Percentiles rank a stretch among this genome's conserved stretches.
Evolutionary conservation across 805 yeast genomes (phyloP).

Genomic region (Tetrapisispora nanseiensis): DNA sequence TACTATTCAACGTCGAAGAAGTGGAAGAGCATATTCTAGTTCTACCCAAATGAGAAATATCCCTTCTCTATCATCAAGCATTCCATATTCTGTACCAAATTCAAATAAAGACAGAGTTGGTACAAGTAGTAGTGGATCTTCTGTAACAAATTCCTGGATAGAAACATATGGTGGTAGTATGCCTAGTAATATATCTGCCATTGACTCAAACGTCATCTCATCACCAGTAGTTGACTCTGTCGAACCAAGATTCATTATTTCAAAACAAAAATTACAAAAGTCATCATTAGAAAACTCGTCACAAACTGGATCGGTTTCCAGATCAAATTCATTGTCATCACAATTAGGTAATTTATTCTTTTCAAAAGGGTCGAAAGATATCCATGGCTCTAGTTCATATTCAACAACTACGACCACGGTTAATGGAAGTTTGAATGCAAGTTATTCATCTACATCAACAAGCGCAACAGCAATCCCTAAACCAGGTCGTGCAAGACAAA

Average conservation of each 20-base stretch:
- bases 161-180: constrained; percentile 29
- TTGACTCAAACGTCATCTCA: constrained; percentile 51
- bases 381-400: constrained; percentile 2
- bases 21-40: constrained; percentile 9
- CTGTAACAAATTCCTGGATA: constrained; percentile 28
- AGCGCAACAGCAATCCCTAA: constrained; percentile 29
- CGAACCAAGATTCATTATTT: constrained; percentile 80
- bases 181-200: constrained; percentile 35
- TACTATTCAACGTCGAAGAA: constrained; percentile 7
- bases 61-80: constrained; percentile 46
- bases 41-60: constrained; percentile 12
- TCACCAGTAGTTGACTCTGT: constrained; percentile 63
- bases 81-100: constrained; percentile 68
- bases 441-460: constrained; percentile 3
- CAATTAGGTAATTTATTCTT: constrained; percentile 29
- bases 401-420: constrained; percentile 3
- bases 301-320: constrained; percentile 18
- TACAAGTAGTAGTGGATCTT: constrained; percentile 21
- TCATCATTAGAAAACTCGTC: constrained; percentile 19
- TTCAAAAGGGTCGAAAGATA: constrained; percentile 20
- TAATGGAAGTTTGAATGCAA: constrained; percentile 1
- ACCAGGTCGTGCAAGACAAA: constrained; percentile 28
- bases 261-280: constrained; percentile 49
- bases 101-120: constrained; percentile 32
- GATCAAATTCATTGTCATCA: constrained; percentile 29